A percentile compares a stretch with the other conserved stretches of the same genome.
Conservation (phyloP, 768 basidiomycete genomes). For the Phanerodontia chrysosporium region DNA sequence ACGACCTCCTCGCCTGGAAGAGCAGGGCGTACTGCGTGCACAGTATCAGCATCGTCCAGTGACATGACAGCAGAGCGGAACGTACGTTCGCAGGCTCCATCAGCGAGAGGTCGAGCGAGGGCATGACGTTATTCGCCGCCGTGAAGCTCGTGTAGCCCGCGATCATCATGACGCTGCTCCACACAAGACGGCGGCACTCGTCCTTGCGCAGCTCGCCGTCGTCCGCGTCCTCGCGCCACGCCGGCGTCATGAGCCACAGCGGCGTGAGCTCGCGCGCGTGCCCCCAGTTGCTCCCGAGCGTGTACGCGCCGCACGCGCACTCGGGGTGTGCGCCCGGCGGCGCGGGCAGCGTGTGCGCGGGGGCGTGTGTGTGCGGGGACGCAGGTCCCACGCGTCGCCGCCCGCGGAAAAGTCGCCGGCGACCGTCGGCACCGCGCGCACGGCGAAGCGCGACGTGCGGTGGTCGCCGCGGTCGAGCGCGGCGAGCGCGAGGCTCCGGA, state of each 20-base stretch:
- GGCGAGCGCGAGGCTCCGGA: slow-evolving; percentile 57
- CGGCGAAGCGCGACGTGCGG: slow-evolving; percentile 43
- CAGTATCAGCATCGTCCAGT: neutral
- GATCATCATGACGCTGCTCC: slow-evolving; percentile 62
- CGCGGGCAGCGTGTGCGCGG: neutral
- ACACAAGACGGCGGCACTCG: slow-evolving; percentile 66
- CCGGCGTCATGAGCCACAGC: slow-evolving; percentile 60
- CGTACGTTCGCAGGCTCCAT: slow-evolving; percentile 65
- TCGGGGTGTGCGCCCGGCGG: neutral
- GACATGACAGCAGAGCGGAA: slow-evolving; percentile 7
- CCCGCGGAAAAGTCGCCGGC: neutral
- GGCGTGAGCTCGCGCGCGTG: slow-evolving; percentile 50
- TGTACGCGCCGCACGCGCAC: slow-evolving; percentile 34
- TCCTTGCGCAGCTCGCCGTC: slow-evolving; percentile 66
- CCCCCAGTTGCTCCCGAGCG: slow-evolving; percentile 49
- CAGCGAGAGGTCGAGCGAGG: slow-evolving; percentile 46
- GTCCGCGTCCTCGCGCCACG: slow-evolving; percentile 56
- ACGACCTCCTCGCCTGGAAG: slow-evolving; percentile 65
- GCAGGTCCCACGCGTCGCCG: slow-evolving; percentile 4
- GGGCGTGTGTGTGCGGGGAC: slow-evolving; percentile 4
- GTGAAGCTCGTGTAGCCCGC: slow-evolving; percentile 63
- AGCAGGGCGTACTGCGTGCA: slow-evolving; percentile 58
- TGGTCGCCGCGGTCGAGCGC: slow-evolving; percentile 56
- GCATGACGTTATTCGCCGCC: slow-evolving; percentile 34
- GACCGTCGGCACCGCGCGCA: slow-evolving; percentile 47